These are phyloP conservation scores for Hura crepitans DNA, from an alignment of 441 rosid species.

Conservation along the genomic window DNA sequence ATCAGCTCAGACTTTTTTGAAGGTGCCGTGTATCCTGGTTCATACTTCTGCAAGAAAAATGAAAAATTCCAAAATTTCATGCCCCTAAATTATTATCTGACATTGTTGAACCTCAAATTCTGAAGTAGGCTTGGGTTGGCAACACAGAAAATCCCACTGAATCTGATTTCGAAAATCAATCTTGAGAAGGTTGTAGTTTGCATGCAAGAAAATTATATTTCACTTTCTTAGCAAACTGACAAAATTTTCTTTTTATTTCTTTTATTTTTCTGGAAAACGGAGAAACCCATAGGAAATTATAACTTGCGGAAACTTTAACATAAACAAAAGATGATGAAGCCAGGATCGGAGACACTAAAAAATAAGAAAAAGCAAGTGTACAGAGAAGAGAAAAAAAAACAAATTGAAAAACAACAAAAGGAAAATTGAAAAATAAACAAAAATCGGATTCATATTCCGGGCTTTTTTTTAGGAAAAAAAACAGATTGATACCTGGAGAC, in stretches of 20 bases:
- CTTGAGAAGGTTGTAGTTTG: background rate
- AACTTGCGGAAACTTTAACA: slow-evolving; percentile 14
- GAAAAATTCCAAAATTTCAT: slow-evolving; percentile 7
- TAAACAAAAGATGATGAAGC: slow-evolving; percentile 19
- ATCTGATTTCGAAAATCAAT: background rate
- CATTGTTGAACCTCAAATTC: background rate
- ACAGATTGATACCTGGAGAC: slow-evolving; percentile 60
- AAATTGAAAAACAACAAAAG: background rate
- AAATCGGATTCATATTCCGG: background rate
- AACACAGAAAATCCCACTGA: background rate
- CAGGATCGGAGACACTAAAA: background rate
- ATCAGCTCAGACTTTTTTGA: slow-evolving; percentile 46
- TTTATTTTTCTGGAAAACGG: background rate
- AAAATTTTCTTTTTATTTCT: too few relatives aligned
- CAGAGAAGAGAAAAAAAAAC: background rate
- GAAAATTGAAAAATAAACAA: background rate
- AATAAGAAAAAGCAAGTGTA: background rate
- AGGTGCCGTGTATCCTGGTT: slow-evolving; percentile 59
- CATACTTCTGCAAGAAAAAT: slow-evolving; percentile 42
- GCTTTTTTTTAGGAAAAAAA: too few relatives aligned
- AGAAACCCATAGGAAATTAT: background rate
- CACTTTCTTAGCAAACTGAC: background rate
- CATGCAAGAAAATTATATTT: background rate
- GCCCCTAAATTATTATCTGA: background rate
- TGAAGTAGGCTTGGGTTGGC: background rate